Base-by-base conservation (phyloP, 2,329 filamentous ascomycete species). In the Penicillium vulpinum region DNA sequence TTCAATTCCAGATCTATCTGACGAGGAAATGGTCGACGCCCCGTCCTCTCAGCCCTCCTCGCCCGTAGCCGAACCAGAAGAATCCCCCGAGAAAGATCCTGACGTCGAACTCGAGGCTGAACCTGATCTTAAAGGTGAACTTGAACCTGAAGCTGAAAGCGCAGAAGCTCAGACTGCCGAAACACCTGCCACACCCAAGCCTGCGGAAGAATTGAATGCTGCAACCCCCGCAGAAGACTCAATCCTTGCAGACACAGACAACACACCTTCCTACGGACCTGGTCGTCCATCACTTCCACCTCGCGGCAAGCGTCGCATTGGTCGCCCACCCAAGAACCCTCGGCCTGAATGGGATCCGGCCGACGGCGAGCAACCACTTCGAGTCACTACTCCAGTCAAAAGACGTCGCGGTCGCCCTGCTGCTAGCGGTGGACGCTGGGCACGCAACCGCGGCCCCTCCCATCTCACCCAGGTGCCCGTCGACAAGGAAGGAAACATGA, bases 401-500 rank as follows among this genome's bases (percentile, higher is more conserved):
- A 82, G 86, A 60, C 81, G 84, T 44, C 85, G 88, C 21, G 88
- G 80, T 51, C 80, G 80, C 15, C 78, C 79, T 57, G 77, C 77
- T 49, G 74, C 80, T 54, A 80, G 81, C 58, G 83, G 82, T 51
- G 86, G 85, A 21, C 78, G 90, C 59, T 91, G 92, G 86, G 85
- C 90, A 79, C 74, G 90, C 77, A 65, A 88, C 78, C 87, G 89
- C 55, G 88, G 87, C 38, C 85, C 87, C 15, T 87, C 88, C 38
- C 90, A 92, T 68, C 87, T 90, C 47, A 91, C 88, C 1, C 86
- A 92, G 69, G 90, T 96, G 59, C 87, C 91, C 5, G 88, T 96
- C 58, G 94, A 97, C 75, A 95, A 95, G 70, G 92, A 97, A 68
- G 94, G 94, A 50, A 96, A 92, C 57, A 87, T 91, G 76, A 88